phyloP scores from a whole-genome alignment of 306 rosid genomes.

The Trifolium fragiferum region DNA sequence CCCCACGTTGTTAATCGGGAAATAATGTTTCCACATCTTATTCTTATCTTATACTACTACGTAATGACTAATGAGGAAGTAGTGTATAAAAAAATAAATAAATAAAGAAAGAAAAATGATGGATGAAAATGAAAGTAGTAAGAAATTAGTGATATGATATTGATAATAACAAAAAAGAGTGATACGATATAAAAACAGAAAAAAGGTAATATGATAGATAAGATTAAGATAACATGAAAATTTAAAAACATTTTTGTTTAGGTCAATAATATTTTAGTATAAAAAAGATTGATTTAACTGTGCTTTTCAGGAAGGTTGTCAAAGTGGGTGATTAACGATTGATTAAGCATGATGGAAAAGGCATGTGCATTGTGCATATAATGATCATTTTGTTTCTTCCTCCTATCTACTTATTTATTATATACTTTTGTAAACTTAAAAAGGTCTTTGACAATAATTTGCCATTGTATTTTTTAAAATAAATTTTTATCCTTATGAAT shows the following conservation, averaged over 20 bases:
- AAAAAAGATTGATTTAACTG: not conserved
- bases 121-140: not conserved
- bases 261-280: not conserved
- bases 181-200: not conserved
- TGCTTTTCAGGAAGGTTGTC: conserved; percentile 26
- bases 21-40: not conserved
- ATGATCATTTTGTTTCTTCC: not conserved
- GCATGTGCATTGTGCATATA: conserved; percentile 4
- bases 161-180: not conserved
- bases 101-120: not conserved
- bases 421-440: not conserved
- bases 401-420: not conserved
- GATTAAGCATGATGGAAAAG: conserved; percentile 31
- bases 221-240: not conserved
- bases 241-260: not conserved
- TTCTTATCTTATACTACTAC: not conserved
- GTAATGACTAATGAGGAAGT: not conserved
- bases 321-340: conserved; percentile 1
- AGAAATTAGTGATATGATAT: not conserved
- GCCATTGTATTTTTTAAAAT: not conserved
- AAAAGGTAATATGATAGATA: too few relatives aligned
- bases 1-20: not conserved
- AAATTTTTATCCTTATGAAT: too few relatives aligned
- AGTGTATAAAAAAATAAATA: too few relatives aligned
- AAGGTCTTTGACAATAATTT: not conserved